phyloP scores from a whole-genome alignment of 2,329 filamentous ascomycete genomes.

The Stagonosporopsis cucurbitacearum region DNA sequence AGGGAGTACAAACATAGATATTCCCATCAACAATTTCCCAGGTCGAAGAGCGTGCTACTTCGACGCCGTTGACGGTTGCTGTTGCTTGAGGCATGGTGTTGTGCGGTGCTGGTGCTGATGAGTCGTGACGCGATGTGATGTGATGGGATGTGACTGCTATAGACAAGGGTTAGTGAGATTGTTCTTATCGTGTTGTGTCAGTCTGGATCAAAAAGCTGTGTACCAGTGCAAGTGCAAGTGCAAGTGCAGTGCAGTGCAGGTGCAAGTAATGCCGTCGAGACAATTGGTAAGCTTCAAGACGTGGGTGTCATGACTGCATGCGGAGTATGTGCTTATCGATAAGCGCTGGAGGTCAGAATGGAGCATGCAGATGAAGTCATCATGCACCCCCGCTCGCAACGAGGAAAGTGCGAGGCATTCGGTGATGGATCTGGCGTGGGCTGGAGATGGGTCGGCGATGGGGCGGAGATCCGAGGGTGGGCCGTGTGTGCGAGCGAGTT shows the following conservation, averaged over 20 bases:
- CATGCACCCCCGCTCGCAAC: not conserved
- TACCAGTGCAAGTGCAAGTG: too few relatives aligned
- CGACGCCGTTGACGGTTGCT: conserved; percentile 58
- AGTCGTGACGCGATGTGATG: not conserved
- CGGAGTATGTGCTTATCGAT: conserved; percentile 23
- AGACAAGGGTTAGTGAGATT: too few relatives aligned
- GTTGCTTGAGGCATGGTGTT: conserved; percentile 46
- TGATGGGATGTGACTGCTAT: too few relatives aligned
- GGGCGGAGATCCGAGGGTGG: conserved; percentile 3
- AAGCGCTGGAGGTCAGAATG: not conserved
- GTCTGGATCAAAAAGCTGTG: too few relatives aligned
- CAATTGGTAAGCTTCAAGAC: too few relatives aligned
- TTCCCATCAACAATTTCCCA: conserved; percentile 66
- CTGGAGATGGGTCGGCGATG: conserved; percentile 6
- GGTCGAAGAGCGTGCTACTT: conserved; percentile 58
- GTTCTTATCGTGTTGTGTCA: too few relatives aligned
- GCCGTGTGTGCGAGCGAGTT: conserved; percentile 9
- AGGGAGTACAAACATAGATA: conserved; percentile 54
- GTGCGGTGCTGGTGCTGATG: not conserved
- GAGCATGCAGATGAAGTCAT: too few relatives aligned
- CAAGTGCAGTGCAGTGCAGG: too few relatives aligned
- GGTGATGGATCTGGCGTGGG: not conserved
- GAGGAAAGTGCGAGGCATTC: not conserved
- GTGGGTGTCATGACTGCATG: conserved; percentile 9
- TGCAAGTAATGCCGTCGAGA: too few relatives aligned